These are phyloP conservation scores for Benincasa hispida DNA, from an alignment of 306 rosid genomes.

Conservation along the genomic window DNA sequence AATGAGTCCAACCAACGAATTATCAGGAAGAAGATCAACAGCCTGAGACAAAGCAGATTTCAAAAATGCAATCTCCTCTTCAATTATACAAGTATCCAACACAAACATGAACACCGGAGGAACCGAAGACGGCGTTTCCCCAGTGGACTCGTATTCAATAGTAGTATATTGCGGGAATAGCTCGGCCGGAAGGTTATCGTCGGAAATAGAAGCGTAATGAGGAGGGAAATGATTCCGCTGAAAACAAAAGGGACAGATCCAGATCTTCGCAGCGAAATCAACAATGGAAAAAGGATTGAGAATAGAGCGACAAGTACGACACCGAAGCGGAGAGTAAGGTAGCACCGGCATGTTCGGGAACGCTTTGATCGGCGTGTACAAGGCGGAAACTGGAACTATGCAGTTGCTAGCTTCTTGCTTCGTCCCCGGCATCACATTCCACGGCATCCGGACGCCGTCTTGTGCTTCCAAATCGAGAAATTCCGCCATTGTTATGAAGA, in stretches of 20 bases:
- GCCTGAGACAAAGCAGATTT: constrained; percentile 71
- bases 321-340: constrained; percentile 72
- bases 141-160: constrained; percentile 50
- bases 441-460: constrained; percentile 97
- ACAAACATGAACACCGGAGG: constrained; percentile 76
- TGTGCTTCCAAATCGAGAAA: constrained; percentile 77
- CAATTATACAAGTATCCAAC: constrained; percentile 67
- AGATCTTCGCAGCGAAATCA: constrained; percentile 91
- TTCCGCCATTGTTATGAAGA: constrained; percentile 44
- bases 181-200: constrained; percentile 87
- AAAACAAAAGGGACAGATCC: constrained; percentile 96
- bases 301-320: constrained; percentile 84
- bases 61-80: constrained; percentile 67
- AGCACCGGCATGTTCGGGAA: constrained; percentile 55
- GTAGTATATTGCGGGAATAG: constrained; percentile 88
- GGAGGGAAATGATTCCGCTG: constrained; percentile 89
- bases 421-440: constrained; percentile 93
- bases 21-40: constrained; percentile 63
- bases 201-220: constrained; percentile 70
- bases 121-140: constrained; percentile 10
- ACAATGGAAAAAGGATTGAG: constrained; percentile 91
- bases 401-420: constrained; percentile 55
- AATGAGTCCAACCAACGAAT: constrained; percentile 73
- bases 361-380: constrained; percentile 75
- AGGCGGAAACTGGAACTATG: constrained; percentile 71